phyloP scores from a whole-genome alignment of 345 rosid species.

The Lepidium sativum region DNA sequence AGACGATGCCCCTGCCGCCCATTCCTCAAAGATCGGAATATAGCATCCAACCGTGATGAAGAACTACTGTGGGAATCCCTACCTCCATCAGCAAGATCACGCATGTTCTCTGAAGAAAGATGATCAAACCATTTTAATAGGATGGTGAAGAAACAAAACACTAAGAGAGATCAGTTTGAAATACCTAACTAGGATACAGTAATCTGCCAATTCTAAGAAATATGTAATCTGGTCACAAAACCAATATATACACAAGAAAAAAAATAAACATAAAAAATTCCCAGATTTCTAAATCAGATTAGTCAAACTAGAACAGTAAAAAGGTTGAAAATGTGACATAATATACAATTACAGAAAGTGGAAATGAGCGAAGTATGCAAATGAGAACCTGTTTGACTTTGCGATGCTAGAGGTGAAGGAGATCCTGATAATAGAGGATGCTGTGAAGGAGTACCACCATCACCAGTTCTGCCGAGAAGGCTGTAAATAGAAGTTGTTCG shows the following conservation, averaged over 20 bases:
- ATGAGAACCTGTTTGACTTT: conserved; percentile 56
- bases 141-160: not conserved
- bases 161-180: not conserved
- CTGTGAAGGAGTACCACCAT: conserved; percentile 50
- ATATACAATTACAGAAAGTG: not conserved
- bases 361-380: not conserved
- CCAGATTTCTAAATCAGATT: not conserved
- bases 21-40: conserved; percentile 82
- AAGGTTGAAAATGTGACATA: not conserved
- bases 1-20: conserved; percentile 81
- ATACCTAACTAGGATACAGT: not conserved
- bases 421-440: conserved; percentile 89
- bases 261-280: not conserved
- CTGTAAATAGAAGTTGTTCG: conserved; percentile 93
- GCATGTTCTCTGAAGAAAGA: conserved; percentile 37
- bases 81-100: conserved; percentile 38
- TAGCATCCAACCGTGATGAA: conserved; percentile 56
- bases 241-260: not conserved
- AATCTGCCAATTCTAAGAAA: not conserved
- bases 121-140: conserved; percentile 6
- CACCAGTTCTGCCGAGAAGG: conserved; percentile 77
- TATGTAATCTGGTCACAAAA: not conserved
- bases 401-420: conserved; percentile 31
- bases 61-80: conserved; percentile 43
- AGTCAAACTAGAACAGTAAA: not conserved